Percentiles rank a stretch among this genome's conserved stretches.
phyloP scores from a whole-genome alignment of 2,329 filamentous ascomycete genomes.

The Neonectria magnoliae region DNA sequence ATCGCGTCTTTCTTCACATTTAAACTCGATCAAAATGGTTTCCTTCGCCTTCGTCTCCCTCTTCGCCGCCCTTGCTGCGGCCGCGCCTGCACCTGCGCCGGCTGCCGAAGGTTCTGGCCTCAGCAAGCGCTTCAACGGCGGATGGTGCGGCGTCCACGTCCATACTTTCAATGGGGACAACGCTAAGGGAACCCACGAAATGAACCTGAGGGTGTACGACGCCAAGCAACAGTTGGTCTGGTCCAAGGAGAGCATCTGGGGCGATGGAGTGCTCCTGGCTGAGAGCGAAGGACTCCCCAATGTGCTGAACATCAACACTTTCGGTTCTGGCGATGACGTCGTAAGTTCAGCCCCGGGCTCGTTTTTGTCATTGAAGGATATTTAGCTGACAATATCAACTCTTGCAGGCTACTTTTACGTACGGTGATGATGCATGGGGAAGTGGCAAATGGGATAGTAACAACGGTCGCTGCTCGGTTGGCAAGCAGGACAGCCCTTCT shows the following conservation, averaged over 20 bases:
- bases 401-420: neutral
- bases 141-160: neutral
- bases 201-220: neutral
- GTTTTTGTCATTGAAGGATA: no score
- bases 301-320: neutral
- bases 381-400: neutral
- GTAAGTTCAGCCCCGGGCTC: no score
- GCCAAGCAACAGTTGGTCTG: neutral
- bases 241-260: neutral
- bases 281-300: neutral
- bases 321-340: neutral
- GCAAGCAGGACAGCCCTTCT: constrained; percentile 2
- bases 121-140: neutral
- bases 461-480: constrained; percentile 11
- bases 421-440: constrained; percentile 12
- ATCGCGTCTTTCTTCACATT: neutral
- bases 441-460: constrained; percentile 8
- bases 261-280: neutral
- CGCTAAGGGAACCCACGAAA: neutral
- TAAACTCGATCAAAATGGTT: neutral
- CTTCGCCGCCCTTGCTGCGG: neutral
- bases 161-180: neutral
- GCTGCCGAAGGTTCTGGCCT: neutral
- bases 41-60: neutral
- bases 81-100: neutral